A percentile compares a stretch with the other conserved stretches of the same genome.
phyloP scores from a whole-genome alignment of 257 asterid genomes.

The Penstemon barbatus region DNA sequence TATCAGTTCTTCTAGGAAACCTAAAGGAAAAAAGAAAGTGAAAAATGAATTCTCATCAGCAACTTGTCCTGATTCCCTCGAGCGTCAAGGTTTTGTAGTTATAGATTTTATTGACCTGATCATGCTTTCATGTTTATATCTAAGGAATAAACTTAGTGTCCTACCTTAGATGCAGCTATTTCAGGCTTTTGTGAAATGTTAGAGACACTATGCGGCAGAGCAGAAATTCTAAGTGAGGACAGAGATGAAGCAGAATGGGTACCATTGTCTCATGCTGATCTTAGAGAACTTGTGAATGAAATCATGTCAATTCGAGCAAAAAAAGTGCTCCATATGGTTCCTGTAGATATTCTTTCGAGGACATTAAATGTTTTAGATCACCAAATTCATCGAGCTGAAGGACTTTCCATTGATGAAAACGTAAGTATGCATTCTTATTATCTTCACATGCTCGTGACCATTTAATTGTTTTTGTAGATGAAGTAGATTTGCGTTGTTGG shows the following conservation, averaged over 20 bases:
- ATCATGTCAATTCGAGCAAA: slow-evolving; percentile 72
- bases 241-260: slow-evolving; percentile 85
- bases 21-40: slow-evolving; percentile 67
- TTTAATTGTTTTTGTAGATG: slow-evolving; percentile 6
- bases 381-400: slow-evolving; percentile 97
- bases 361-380: slow-evolving; percentile 77
- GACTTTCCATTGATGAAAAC: slow-evolving; percentile 79
- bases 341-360: slow-evolving; percentile 71
- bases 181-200: slow-evolving; percentile 64
- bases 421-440: slow-evolving; percentile 51
- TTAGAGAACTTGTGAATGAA: slow-evolving; percentile 71
- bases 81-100: slow-evolving; percentile 66
- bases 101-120: slow-evolving; percentile 9
- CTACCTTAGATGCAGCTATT: slow-evolving; percentile 63
- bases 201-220: slow-evolving; percentile 80
- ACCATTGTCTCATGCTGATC: slow-evolving; percentile 68
- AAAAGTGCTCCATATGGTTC: slow-evolving; percentile 69
- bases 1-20: slow-evolving; percentile 68
- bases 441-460: slow-evolving; percentile 24
- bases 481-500: slow-evolving; percentile 12
- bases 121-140: slow-evolving; percentile 16
- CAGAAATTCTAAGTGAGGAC: slow-evolving; percentile 70
- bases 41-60: slow-evolving; percentile 51
- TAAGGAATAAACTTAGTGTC: slow-evolving; percentile 28
- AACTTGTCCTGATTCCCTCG: slow-evolving; percentile 54